Evolutionary conservation across 1,284 basidiomycete species (phyloP).

Genomic region (Cronartium quercuum): DNA sequence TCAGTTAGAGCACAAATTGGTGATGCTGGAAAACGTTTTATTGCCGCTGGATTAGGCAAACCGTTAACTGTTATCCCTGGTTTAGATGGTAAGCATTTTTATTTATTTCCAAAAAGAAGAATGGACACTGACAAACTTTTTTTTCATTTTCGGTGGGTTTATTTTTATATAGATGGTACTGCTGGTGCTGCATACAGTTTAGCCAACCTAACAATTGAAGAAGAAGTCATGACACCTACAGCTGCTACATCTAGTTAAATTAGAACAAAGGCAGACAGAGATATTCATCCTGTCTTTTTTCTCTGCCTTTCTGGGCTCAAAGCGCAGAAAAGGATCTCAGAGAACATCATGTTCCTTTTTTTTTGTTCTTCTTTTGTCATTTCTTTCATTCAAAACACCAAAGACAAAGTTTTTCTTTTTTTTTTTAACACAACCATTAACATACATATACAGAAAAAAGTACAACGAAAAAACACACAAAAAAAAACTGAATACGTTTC

Average conservation of each 20-base stretch:
- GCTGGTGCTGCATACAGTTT: constrained; percentile 20
- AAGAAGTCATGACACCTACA: constrained; percentile 31
- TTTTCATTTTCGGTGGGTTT: background rate
- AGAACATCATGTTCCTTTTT: background rate
- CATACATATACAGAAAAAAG: background rate
- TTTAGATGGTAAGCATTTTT: constrained; percentile 10
- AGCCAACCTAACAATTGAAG: constrained; percentile 35
- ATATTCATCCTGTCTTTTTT: too few species aligned
- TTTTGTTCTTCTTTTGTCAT: background rate
- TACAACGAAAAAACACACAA: background rate
- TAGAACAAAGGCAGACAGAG: too few species aligned
- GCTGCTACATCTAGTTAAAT: too few species aligned
- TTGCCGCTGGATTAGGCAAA: constrained; percentile 35
- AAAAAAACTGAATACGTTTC: background rate
- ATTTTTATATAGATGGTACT: background rate
- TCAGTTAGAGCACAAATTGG: constrained; percentile 16
- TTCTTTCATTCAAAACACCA: background rate
- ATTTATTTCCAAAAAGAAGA: background rate
- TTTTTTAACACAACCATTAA: background rate
- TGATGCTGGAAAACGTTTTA: constrained; percentile 36
- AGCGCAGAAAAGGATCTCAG: too few species aligned
- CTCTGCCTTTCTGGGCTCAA: too few species aligned
- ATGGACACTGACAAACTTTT: background rate
- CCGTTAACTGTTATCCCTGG: constrained; percentile 16
- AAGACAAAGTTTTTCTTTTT: background rate